Evolutionary conservation across 2,329 filamentous ascomycete species (phyloP).

Genomic region (Pestalotiopsis sp.): DNA sequence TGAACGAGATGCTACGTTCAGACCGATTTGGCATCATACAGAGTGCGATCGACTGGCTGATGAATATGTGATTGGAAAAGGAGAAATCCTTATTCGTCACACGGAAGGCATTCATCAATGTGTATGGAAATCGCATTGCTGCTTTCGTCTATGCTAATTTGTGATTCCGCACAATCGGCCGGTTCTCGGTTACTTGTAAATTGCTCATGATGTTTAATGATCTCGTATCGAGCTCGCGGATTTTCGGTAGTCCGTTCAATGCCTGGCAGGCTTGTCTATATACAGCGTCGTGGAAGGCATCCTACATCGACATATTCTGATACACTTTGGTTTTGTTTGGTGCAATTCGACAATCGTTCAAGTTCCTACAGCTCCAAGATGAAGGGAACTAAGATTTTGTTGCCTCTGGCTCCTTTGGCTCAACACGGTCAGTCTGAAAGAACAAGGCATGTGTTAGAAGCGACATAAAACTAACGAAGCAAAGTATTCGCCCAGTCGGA

Average conservation of each 20-base stretch:
- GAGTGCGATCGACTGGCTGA: not conserved
- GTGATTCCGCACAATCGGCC: not conserved
- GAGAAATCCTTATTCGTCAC: not conserved
- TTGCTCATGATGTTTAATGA: not conserved
- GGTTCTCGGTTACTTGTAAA: not conserved
- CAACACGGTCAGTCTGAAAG: not conserved
- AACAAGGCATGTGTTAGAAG: not conserved
- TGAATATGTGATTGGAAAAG: not conserved
- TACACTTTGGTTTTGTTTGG: not conserved
- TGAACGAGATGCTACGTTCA: not conserved
- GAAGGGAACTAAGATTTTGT: not conserved
- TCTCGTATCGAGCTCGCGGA: not conserved
- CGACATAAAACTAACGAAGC: not conserved
- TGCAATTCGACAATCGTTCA: not conserved
- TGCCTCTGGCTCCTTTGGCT: not conserved
- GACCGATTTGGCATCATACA: not conserved
- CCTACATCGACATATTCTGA: not conserved
- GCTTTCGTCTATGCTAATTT: not conserved
- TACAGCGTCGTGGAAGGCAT: not conserved
- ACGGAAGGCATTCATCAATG: not conserved
- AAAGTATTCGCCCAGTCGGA: slow-evolving; percentile 29
- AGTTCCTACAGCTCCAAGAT: too few relatives aligned
- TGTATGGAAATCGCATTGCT: not conserved
- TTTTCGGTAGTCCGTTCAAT: not conserved
- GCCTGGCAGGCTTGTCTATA: not conserved